Evolutionary conservation across 2,329 filamentous ascomycete species (phyloP).

Genomic region (Ilyonectria destructans): DNA sequence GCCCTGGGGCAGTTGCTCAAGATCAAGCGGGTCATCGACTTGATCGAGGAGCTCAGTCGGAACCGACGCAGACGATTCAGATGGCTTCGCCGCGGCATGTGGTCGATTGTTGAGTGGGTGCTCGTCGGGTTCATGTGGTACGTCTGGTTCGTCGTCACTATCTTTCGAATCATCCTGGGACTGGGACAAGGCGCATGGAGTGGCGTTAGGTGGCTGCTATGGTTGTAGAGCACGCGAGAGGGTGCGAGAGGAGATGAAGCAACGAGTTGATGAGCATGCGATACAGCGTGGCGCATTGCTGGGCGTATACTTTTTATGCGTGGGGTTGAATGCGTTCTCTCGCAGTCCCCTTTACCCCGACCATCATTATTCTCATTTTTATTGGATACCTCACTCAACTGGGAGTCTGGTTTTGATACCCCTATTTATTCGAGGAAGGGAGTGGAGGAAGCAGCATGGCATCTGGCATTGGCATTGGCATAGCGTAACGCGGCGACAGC

Average conservation of each 20-base stretch:
- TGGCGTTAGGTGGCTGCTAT: constrained; percentile 86
- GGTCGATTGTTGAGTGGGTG: constrained; percentile 88
- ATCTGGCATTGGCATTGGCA: constrained; percentile 28
- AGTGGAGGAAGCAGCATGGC: constrained; percentile 14
- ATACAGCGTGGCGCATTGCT: constrained; percentile 18
- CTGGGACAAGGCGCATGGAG: constrained; percentile 72
- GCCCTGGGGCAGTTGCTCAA: constrained; percentile 84
- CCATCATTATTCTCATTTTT: constrained; percentile 22
- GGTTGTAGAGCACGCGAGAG: constrained; percentile 69
- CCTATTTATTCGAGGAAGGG: constrained; percentile 34
- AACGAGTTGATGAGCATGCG: constrained; percentile 25
- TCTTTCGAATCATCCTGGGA: constrained; percentile 77
- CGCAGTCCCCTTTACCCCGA: not conserved
- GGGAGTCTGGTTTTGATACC: constrained; percentile 47
- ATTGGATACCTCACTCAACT: constrained; percentile 30
- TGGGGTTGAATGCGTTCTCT: not conserved
- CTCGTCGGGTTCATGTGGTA: constrained; percentile 94
- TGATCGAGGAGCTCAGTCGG: constrained; percentile 83
- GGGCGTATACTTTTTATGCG: constrained; percentile 9
- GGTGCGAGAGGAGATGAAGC: constrained; percentile 13
- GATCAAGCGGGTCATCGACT: constrained; percentile 85
- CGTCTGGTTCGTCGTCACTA: constrained; percentile 90
- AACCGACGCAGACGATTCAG: constrained; percentile 78
- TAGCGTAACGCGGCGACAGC: constrained; percentile 35
- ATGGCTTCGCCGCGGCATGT: constrained; percentile 83